A percentile compares a stretch with the other conserved stretches of the same genome.
These are phyloP conservation scores for Trichoderma brevicompactum DNA, from an alignment of 2,329 filamentous ascomycete species.

Conservation along the genomic window DNA sequence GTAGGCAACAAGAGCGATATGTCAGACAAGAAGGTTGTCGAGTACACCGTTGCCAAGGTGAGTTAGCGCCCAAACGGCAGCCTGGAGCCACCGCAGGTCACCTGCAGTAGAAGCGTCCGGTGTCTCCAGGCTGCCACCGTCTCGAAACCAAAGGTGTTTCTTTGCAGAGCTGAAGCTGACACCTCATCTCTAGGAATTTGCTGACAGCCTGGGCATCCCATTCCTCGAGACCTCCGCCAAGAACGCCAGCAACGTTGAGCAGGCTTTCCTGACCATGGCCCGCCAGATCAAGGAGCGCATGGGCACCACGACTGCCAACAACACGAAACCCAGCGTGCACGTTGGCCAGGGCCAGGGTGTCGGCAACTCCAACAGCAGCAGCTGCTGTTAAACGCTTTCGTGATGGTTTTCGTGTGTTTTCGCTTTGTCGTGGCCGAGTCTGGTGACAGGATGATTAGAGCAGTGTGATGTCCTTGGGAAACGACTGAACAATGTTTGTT, in stretches of 20 bases:
- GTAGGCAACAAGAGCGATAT: conserved; percentile 99
- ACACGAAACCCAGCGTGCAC: conserved; percentile 98
- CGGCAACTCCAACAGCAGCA: conserved; percentile 79
- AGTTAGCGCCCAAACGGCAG: conserved; percentile 35
- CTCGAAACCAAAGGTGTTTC: neutral
- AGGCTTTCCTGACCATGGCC: conserved; percentile 99
- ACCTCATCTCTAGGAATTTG: conserved; percentile 75
- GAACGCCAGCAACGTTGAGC: conserved; percentile 99
- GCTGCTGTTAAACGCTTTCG: conserved; percentile 76
- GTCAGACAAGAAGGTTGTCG: conserved; percentile 99
- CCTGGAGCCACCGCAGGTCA: conserved; percentile 16
- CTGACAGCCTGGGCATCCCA: conserved; percentile 96
- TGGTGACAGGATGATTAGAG: conserved; percentile 29
- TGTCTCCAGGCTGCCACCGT: conserved; percentile 20
- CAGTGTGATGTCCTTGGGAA: conserved; percentile 37
- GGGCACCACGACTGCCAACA: conserved; percentile 92
- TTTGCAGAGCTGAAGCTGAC: conserved; percentile 32
- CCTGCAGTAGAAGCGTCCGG: neutral
- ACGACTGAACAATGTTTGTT: conserved; percentile 41
- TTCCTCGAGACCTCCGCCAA: conserved; percentile 99
- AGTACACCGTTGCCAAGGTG: conserved; percentile 99
- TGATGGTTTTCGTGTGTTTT: conserved; percentile 25
- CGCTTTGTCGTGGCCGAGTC: conserved; percentile 29
- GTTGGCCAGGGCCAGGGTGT: conserved; percentile 95
- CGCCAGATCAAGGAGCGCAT: conserved; percentile 99